Evolutionary conservation across 495 filamentous ascomycete species (phyloP).

Genomic region (Margaritispora aquatica): DNA sequence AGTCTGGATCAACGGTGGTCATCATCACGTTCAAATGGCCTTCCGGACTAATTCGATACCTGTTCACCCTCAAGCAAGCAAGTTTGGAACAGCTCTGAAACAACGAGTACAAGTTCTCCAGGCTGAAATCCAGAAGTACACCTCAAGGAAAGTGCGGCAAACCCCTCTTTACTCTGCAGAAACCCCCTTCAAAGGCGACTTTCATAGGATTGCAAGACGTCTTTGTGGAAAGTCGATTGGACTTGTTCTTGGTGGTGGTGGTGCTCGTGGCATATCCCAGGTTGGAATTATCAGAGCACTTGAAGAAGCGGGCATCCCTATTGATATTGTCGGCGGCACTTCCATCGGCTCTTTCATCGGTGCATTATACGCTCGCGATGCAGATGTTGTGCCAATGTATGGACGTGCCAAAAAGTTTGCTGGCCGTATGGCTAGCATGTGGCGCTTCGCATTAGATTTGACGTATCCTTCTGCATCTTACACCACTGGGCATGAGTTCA

Average conservation of each 20-base stretch:
- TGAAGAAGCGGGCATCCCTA: constrained; percentile 93
- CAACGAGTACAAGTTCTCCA: constrained; percentile 91
- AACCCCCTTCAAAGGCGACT: constrained; percentile 91
- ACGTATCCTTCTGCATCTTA: constrained; percentile 95
- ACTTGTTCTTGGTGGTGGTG: constrained; percentile 88
- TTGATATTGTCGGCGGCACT: constrained; percentile 93
- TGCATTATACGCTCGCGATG: constrained; percentile 90
- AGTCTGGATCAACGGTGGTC: constrained; percentile 97
- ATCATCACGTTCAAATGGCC: constrained; percentile 96
- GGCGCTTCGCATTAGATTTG: constrained; percentile 91
- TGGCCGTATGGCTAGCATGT: constrained; percentile 93
- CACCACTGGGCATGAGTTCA: constrained; percentile 98
- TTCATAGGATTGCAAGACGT: constrained; percentile 84
- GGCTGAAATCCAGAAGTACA: constrained; percentile 97
- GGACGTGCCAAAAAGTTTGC: constrained; percentile 95
- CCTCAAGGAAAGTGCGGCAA: constrained; percentile 76
- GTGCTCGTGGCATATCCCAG: constrained; percentile 85
- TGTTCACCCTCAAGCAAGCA: constrained; percentile 67
- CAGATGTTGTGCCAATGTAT: constrained; percentile 95
- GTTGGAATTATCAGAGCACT: constrained; percentile 91
- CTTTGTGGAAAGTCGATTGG: constrained; percentile 94
- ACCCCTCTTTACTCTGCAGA: constrained; percentile 86
- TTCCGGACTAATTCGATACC: constrained; percentile 74
- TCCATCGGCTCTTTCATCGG: constrained; percentile 98
- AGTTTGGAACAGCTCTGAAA: constrained; percentile 80